Evolutionary conservation across 2,329 filamentous ascomycete species (phyloP), one percentile per base, ranked within the genome.

Genomic region (Phaeosphaeriaceae sp.): DNA sequence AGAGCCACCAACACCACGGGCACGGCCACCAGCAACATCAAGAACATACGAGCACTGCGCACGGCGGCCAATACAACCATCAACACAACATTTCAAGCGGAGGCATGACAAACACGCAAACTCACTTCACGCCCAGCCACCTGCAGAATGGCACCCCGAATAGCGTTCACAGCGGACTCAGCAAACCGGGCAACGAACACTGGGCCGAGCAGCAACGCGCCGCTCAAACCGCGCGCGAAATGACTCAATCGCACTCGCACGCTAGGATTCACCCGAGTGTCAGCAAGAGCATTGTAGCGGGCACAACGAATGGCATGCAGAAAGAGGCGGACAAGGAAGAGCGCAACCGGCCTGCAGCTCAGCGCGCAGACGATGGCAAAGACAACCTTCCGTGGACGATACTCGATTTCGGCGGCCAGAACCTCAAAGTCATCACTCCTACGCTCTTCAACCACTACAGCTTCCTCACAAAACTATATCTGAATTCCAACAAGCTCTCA

Each of bases 341-440:
- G 66, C 82, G 89, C 69, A 90, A 90, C 69, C 83, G 91, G 55
- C 87, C 91, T 60, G 86, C 86, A 71, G 84, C 86, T 63, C 88
- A 89, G 70, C 67, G 77, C 44, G 74, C 71, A 24, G 73, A 74
- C n/a, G 72, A 77, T 48, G 70, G 56, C 13, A 72, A 79, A 57
- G 77, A 80, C 68, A 81, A 75, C 64, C 91, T 97, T 77, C 91
- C 94, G 71, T 98, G 95, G 95, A 88, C 92, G 77, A 93, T 94
- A 65, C 84, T 99, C 69, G 95, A 99, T 78, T 90, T 98, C 76
- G 95, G 94, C 69, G 95, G 95, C n/a, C 95, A 98, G 81, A 94
- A 94, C 21, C 83, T 99, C 50, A 90, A 93, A 67, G 91, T 93
- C 59, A 84, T 99, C 30, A 89, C 93, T 0, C 82, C 87, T 9